phyloP scores from a whole-genome alignment of 345 rosid species.

The Eucalyptus camaldulensis region DNA sequence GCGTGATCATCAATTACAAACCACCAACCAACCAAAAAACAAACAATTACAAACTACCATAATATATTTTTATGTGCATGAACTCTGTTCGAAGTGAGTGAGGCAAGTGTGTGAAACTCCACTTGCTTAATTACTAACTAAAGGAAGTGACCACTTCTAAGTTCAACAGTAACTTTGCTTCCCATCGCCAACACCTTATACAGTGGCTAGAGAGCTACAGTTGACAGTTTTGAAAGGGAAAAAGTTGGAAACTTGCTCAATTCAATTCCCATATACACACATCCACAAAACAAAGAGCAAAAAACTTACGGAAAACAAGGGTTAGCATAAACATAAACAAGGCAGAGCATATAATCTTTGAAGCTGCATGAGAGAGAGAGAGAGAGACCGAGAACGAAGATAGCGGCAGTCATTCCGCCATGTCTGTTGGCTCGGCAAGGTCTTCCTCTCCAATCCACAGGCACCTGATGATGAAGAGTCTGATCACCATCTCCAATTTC shows the following conservation, averaged over 20 bases:
- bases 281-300: not conserved
- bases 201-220: not conserved
- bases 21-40: not conserved
- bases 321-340: not conserved
- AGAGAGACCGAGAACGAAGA: slow-evolving; percentile 59
- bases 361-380: not conserved
- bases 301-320: not conserved
- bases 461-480: not conserved
- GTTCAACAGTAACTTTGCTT: not conserved
- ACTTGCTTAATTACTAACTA: not conserved
- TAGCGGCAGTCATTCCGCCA: slow-evolving; percentile 85
- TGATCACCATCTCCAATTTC: not conserved
- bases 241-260: not conserved
- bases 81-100: not conserved
- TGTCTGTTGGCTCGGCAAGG: slow-evolving; percentile 63
- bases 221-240: not conserved
- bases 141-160: not conserved
- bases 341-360: not conserved
- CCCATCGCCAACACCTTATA: not conserved
- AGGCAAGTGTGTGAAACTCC: not conserved
- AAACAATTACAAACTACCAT: not conserved
- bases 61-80: not conserved
- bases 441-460: slow-evolving; percentile 74
- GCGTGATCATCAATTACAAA: not conserved
- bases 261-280: not conserved